A percentile compares a stretch with the other conserved stretches of the same genome.
Evolutionary conservation across 768 basidiomycete genomes (phyloP).

Genomic region (Trametes cinnabarina): DNA sequence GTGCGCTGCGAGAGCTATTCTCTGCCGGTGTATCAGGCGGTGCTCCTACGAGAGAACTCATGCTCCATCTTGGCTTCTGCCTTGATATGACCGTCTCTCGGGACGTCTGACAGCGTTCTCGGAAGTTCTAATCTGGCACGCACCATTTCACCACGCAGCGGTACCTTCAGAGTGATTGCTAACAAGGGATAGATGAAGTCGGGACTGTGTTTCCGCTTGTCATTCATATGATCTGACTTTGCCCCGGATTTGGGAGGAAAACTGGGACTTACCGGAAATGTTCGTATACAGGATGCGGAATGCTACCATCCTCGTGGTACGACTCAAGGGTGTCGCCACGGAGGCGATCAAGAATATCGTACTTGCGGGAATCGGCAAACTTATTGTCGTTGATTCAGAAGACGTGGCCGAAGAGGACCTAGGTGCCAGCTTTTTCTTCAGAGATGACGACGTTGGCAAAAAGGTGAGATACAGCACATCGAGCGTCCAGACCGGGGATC

Average conservation of each 20-base stretch:
- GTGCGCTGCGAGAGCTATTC: conserved; percentile 7
- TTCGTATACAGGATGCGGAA: conserved; percentile 74
- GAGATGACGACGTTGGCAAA: conserved; percentile 89
- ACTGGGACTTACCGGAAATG: neutral
- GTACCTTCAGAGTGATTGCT: neutral
- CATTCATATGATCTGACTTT: neutral
- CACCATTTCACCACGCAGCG: too few species aligned
- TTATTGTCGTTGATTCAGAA: conserved; percentile 80
- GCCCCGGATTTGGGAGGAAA: too few species aligned
- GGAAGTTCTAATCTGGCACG: neutral
- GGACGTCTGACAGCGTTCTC: neutral
- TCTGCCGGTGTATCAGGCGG: conserved; percentile 1
- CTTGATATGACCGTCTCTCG: neutral
- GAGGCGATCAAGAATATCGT: conserved; percentile 98
- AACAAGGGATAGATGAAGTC: neutral
- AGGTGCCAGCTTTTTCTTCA: conserved; percentile 89
- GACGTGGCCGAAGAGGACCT: conserved; percentile 82
- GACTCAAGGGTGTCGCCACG: conserved; percentile 79
- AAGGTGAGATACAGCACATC: conserved; percentile 70
- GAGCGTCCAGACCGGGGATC: neutral
- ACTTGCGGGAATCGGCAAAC: conserved; percentile 88
- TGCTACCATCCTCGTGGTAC: conserved; percentile 82
- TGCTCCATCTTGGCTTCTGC: neutral
- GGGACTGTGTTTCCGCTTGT: neutral
- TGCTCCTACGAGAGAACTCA: neutral